phyloP scores from a whole-genome alignment of 441 rosid genomes.

The Gossypium davidsonii region DNA sequence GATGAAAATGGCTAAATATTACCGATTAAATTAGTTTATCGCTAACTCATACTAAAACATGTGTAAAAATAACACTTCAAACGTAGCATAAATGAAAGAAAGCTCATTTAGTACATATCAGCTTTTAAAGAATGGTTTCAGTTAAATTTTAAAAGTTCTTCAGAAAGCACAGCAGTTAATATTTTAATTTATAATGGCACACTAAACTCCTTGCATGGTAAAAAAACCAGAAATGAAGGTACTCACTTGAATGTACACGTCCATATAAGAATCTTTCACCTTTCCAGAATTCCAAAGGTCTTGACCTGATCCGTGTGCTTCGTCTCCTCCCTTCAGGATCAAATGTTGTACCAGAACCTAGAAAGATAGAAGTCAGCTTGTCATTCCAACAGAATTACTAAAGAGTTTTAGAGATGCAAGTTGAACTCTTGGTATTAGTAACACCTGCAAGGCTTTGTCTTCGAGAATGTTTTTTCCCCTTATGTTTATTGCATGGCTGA shows the following conservation, averaged over 20 bases:
- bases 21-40: too few species aligned
- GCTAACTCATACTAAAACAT: too few species aligned
- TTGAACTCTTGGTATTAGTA: conserved; percentile 9
- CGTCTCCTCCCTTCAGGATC: conserved; percentile 49
- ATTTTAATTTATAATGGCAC: neutral
- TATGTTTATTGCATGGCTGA: conserved; percentile 19
- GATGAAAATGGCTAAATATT: too few species aligned
- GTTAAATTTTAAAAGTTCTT: neutral
- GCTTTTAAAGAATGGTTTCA: neutral
- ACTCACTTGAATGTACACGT: conserved; percentile 78
- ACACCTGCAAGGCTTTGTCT: conserved; percentile 69
- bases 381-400: conserved; percentile 3
- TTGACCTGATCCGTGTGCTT: conserved; percentile 81
- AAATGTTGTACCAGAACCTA: conserved; percentile 61
- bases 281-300: conserved; percentile 91
- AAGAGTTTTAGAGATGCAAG: neutral
- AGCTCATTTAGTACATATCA: neutral
- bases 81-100: neutral
- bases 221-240: conserved; percentile 4
- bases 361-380: conserved; percentile 8
- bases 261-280: conserved; percentile 89
- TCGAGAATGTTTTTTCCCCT: conserved; percentile 19
- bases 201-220: neutral
- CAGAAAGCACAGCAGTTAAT: neutral
- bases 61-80: too few species aligned